These are phyloP conservation scores for Cutaneotrichosporon dermatis DNA, from an alignment of 1,284 basidiomycete genomes.

Conservation along the genomic window DNA sequence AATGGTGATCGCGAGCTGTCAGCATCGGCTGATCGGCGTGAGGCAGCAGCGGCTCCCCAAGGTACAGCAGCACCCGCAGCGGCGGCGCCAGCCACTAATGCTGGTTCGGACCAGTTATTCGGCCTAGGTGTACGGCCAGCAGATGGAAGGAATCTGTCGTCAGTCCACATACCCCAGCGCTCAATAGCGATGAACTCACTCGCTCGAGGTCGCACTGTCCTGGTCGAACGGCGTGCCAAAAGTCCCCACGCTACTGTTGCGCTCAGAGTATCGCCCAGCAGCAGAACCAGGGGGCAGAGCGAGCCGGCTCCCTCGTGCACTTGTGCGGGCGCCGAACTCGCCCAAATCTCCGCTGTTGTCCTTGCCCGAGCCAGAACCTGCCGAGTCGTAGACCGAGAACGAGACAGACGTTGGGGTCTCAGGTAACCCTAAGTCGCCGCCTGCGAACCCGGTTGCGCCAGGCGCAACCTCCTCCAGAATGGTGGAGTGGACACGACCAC, in stretches of 20 bases:
- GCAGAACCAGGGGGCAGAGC: neutral
- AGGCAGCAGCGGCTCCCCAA: too few species aligned
- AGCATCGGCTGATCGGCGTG: neutral
- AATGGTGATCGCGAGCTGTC: neutral
- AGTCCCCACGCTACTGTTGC: conserved; percentile 18
- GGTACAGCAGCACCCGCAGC: neutral
- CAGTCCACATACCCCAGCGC: neutral
- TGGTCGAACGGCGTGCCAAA: conserved; percentile 10
- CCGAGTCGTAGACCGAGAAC: conserved; percentile 9
- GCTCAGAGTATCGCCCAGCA: conserved; percentile 2
- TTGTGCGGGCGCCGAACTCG: conserved; percentile 14
- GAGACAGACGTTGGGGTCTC: conserved; percentile 1
- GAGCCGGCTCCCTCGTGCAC: neutral
- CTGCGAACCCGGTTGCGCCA: neutral
- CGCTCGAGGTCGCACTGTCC: neutral
- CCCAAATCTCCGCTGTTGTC: neutral
- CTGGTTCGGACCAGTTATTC: neutral
- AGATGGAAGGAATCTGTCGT: neutral
- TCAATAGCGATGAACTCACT: neutral
- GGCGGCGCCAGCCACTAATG: neutral
- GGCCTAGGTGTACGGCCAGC: too few species aligned
- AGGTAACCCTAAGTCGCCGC: neutral
- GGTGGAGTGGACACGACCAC: conserved; percentile 5
- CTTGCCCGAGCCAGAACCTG: conserved; percentile 4
- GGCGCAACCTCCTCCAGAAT: conserved; percentile 14